These are phyloP conservation scores for Verticillium longisporum DNA, from an alignment of 2,329 filamentous ascomycete species.

Conservation along the genomic window DNA sequence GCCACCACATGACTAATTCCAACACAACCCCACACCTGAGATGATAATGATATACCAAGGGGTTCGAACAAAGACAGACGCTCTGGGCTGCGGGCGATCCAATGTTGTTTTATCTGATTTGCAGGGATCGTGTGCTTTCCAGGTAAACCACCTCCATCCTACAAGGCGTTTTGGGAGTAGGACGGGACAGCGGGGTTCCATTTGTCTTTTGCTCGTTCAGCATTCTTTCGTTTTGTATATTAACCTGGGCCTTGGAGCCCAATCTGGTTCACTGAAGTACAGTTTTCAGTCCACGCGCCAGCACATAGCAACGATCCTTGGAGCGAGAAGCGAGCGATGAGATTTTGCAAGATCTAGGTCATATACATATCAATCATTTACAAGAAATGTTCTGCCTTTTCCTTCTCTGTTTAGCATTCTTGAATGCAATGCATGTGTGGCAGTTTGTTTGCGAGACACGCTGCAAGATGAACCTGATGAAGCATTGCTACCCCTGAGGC, in stretches of 20 bases:
- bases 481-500: too few species aligned
- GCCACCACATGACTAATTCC: not conserved
- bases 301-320: not conserved
- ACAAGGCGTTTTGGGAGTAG: not conserved
- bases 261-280: not conserved
- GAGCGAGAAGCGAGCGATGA: not conserved
- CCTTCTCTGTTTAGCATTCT: not conserved
- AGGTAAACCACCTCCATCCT: not conserved
- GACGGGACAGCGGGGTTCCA: not conserved
- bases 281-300: not conserved
- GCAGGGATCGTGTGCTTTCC: not conserved
- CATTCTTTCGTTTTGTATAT: not conserved
- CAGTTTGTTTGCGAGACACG: too few species aligned
- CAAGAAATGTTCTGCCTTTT: not conserved
- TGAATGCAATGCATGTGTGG: too few species aligned
- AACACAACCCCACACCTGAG: not conserved
- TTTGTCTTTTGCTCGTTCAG: not conserved
- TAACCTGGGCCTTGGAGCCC: not conserved
- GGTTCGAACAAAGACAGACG: not conserved
- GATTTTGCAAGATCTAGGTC: not conserved
- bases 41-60: not conserved
- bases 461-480: too few species aligned
- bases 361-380: not conserved
- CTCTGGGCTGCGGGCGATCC: not conserved
- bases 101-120: not conserved